Percentiles rank a stretch among this genome's conserved stretches.
Evolutionary conservation across 2,329 filamentous ascomycete species (phyloP).

Genomic region (Cordyceps tenuipes): DNA sequence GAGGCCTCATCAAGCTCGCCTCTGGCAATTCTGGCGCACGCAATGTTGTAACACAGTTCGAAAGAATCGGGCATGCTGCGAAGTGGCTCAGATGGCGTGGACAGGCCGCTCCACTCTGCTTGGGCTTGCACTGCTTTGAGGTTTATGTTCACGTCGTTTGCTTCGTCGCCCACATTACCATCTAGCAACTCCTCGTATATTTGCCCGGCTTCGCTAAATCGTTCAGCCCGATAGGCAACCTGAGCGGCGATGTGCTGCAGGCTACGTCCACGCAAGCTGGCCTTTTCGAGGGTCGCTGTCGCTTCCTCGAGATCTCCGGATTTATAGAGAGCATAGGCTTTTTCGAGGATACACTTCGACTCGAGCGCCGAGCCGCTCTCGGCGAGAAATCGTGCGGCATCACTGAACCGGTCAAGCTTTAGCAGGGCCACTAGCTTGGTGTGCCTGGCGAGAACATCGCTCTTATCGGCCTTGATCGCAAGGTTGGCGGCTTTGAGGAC

Average conservation of each 20-base stretch:
- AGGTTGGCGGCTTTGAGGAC: conserved; percentile 57
- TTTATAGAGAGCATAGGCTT: conserved; percentile 80
- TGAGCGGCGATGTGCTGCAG: conserved; percentile 53
- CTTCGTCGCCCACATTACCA: conserved; percentile 46
- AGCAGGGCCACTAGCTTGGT: conserved; percentile 67
- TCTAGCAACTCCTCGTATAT: conserved; percentile 54
- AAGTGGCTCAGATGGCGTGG: conserved; percentile 31
- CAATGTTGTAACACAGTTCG: conserved; percentile 74
- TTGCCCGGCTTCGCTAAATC: conserved; percentile 57
- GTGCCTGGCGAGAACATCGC: conserved; percentile 52
- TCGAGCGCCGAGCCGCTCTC: conserved; percentile 54
- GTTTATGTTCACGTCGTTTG: conserved; percentile 71
- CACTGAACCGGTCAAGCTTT: conserved; percentile 74
- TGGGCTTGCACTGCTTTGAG: conserved; percentile 64
- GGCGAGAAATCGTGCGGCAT: conserved; percentile 62
- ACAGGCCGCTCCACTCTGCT: conserved; percentile 57
- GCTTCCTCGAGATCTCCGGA: conserved; percentile 61
- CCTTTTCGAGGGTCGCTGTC: conserved; percentile 33
- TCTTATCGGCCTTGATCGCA: conserved; percentile 52
- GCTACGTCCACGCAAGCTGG: conserved; percentile 24
- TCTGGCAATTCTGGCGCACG: conserved; percentile 62
- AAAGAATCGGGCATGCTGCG: conserved; percentile 64
- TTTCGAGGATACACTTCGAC: conserved; percentile 56
- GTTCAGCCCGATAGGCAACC: conserved; percentile 65
- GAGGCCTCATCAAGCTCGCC: conserved; percentile 58